Evolutionary conservation across 768 basidiomycete genomes (phyloP).

Genomic region (Pulveroboletus sp.): DNA sequence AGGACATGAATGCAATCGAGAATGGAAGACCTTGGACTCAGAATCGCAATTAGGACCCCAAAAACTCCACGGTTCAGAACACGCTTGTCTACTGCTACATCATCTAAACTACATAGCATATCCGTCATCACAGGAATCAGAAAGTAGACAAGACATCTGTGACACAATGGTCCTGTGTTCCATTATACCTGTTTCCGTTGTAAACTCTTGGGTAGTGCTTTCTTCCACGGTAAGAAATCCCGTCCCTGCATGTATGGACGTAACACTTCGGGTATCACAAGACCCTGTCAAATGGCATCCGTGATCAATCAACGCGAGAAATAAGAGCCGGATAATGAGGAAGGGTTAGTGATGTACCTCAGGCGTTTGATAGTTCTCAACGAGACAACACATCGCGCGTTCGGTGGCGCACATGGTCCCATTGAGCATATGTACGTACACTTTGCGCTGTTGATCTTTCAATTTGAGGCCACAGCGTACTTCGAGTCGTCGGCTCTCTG

Average conservation of each 20-base stretch:
- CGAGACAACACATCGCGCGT: slow-evolving; percentile 92
- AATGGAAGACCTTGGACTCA: not conserved
- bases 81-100: not conserved
- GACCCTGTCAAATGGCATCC: slow-evolving; percentile 54
- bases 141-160: not conserved
- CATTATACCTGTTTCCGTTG: slow-evolving; percentile 63
- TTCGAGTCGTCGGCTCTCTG: slow-evolving; percentile 91
- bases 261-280: slow-evolving; percentile 84
- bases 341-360: slow-evolving; percentile 52
- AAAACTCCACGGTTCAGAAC: not conserved
- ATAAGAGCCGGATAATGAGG: not conserved
- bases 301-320: not conserved
- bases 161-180: not conserved
- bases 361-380: slow-evolving; percentile 97
- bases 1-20: not conserved
- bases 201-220: slow-evolving; percentile 71
- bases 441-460: slow-evolving; percentile 84
- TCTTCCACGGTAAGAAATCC: slow-evolving; percentile 81
- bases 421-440: slow-evolving; percentile 99
- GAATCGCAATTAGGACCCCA: no score
- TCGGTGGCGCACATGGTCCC: slow-evolving; percentile 97
- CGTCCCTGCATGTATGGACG: slow-evolving; percentile 96
- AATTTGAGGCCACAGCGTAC: slow-evolving; percentile 89
- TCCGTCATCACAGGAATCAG: not conserved
- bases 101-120: not conserved